Percentiles rank a stretch among this genome's conserved stretches.
Evolutionary conservation across 371 early-diverging fungal species (phyloP).

Genomic region (Gilbertella persicaria): DNA sequence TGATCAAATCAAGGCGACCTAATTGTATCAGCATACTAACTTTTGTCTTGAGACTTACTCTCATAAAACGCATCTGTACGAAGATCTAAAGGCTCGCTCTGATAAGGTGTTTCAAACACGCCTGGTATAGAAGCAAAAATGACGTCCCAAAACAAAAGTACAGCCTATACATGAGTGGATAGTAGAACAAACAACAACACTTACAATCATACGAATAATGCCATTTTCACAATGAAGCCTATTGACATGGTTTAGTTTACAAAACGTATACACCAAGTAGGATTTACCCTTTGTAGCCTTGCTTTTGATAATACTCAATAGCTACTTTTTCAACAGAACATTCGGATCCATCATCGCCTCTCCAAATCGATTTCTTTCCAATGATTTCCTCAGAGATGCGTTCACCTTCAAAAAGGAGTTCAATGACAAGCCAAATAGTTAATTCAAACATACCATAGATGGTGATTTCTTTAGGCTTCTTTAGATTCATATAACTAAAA

Average conservation of each 20-base stretch:
- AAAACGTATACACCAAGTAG: background rate
- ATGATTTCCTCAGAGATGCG: slow-evolving; percentile 30
- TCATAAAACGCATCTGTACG: slow-evolving; percentile 67
- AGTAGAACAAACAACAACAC: background rate
- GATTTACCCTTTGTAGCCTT: slow-evolving; percentile 57
- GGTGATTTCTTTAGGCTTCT: slow-evolving; percentile 44
- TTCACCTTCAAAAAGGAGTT: slow-evolving; percentile 25
- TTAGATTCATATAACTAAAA: slow-evolving; percentile 51
- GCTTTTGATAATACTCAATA: slow-evolving; percentile 57
- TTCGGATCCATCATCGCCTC: slow-evolving; percentile 54
- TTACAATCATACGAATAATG: slow-evolving; percentile 55
- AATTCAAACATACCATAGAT: slow-evolving; percentile 37
- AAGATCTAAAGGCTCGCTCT: slow-evolving; percentile 72
- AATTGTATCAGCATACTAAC: background rate
- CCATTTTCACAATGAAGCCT: slow-evolving; percentile 71
- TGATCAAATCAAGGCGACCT: slow-evolving; percentile 57
- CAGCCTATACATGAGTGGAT: slow-evolving; percentile 38
- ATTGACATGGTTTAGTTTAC: background rate
- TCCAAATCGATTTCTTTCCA: slow-evolving; percentile 47
- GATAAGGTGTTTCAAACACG: slow-evolving; percentile 77
- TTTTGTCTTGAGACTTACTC: slow-evolving; percentile 26
- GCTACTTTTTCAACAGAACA: slow-evolving; percentile 64
- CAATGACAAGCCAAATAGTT: background rate
- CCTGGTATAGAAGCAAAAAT: slow-evolving; percentile 67
- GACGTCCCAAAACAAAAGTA: slow-evolving; percentile 75